Conservation (phyloP, 1,139 yeast species). For the Geotrichum candidum region DNA sequence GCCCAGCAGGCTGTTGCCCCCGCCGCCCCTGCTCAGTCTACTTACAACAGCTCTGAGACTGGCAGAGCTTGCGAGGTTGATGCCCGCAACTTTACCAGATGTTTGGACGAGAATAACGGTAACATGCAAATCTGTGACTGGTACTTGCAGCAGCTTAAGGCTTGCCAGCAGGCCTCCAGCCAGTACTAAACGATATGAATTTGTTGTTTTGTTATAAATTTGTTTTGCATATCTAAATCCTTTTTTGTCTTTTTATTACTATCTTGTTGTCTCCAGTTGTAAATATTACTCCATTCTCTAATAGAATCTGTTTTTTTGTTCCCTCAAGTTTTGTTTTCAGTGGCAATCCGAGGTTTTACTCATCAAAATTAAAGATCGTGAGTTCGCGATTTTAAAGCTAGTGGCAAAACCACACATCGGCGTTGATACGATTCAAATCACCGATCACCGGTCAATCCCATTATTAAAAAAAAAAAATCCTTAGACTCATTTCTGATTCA, state of each 20-base stretch:
- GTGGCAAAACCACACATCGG: no score
- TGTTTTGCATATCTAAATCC: neutral
- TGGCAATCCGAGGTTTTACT: no score
- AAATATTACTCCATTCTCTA: neutral
- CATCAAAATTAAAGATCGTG: no score
- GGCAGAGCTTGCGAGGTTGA: constrained; percentile 75
- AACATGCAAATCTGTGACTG: constrained; percentile 96
- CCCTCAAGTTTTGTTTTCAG: neutral
- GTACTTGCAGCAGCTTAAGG: constrained; percentile 93
- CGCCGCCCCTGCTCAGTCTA: constrained; percentile 25
- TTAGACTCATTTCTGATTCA: no score
- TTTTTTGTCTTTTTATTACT: neutral
- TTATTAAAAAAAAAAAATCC: no score
- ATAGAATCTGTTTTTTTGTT: neutral
- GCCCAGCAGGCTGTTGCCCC: constrained; percentile 28
- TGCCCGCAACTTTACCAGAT: constrained; percentile 91
- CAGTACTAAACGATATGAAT: constrained; percentile 46
- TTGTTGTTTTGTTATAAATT: neutral
- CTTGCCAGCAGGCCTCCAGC: constrained; percentile 91
- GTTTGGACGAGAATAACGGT: constrained; percentile 88
- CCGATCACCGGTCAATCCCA: no score
- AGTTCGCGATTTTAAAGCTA: no score
- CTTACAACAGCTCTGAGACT: constrained; percentile 32
- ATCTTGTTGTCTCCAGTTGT: neutral
- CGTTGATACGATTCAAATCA: no score